These are phyloP conservation scores for Dactylellina cionopaga DNA, from an alignment of 2,329 filamentous ascomycete species.

Conservation along the genomic window DNA sequence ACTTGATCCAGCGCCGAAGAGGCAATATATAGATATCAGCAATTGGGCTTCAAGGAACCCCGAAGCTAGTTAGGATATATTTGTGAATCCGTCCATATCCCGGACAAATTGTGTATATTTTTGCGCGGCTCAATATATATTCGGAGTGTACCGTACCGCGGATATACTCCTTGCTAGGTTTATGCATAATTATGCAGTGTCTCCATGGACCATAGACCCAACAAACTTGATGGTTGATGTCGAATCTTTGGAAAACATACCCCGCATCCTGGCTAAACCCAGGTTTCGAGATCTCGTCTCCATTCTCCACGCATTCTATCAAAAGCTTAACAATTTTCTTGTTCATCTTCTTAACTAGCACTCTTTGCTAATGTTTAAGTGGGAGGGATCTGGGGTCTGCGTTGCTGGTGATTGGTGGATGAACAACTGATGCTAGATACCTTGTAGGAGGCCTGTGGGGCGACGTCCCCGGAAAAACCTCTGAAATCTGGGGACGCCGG, in stretches of 20 bases:
- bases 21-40: background rate
- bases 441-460: conserved; percentile 7
- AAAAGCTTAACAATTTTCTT: conserved; percentile 21
- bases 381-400: conserved; percentile 23
- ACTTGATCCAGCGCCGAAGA: background rate
- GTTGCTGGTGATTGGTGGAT: conserved; percentile 42
- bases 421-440: background rate
- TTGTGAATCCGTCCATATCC: conserved; percentile 36
- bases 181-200: background rate
- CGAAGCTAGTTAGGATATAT: background rate
- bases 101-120: conserved; percentile 20
- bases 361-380: too few relatives aligned
- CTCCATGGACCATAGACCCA: background rate
- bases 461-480: conserved; percentile 30
- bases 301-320: conserved; percentile 8
- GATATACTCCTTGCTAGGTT: background rate
- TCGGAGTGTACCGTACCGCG: conserved; percentile 8
- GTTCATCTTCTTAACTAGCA: too few relatives aligned
- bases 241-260: background rate
- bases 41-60: background rate
- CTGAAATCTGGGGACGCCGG: conserved; percentile 20
- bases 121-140: background rate
- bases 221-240: background rate
- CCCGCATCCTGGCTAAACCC: background rate
- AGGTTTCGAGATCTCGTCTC: conserved; percentile 28